Percentiles rank a stretch among this genome's conserved stretches.
Evolutionary conservation across 2,329 filamentous ascomycete genomes (phyloP).

Genomic region (Rutstroemia sp.): DNA sequence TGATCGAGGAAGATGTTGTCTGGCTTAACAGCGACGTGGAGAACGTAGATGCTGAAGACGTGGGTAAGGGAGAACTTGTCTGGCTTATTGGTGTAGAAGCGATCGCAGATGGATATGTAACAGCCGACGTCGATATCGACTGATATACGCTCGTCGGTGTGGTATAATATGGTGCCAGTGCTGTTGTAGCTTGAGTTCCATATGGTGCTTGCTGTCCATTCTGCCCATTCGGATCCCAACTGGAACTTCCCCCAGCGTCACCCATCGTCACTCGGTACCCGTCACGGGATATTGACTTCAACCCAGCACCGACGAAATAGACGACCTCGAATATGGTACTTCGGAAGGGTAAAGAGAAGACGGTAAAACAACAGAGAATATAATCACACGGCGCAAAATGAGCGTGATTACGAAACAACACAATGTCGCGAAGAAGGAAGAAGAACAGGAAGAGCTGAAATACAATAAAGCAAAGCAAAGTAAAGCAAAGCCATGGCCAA

Average conservation of each 20-base stretch:
- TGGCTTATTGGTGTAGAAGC: conserved; percentile 6
- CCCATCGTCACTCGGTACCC: neutral
- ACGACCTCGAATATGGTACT: too few relatives aligned
- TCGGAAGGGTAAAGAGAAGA: too few relatives aligned
- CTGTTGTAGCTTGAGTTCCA: neutral
- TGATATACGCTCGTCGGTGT: neutral
- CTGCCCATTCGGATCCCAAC: neutral
- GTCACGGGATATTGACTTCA: too few relatives aligned
- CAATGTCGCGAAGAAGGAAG: too few relatives aligned
- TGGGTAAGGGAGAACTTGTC: neutral
- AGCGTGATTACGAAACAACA: too few relatives aligned
- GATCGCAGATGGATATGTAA: conserved; percentile 6
- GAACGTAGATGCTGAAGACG: neutral
- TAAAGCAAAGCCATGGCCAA: too few relatives aligned
- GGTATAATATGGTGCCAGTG: neutral
- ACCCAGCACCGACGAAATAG: too few relatives aligned
- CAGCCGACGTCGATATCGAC: conserved; percentile 4
- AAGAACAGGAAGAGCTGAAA: too few relatives aligned
- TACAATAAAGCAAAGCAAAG: too few relatives aligned
- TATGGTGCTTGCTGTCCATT: neutral
- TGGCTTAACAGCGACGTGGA: too few relatives aligned
- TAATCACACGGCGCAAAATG: neutral
- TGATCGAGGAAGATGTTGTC: too few relatives aligned
- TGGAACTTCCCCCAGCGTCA: neutral
- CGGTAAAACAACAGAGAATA: neutral